Conservation (phyloP, 2,329 filamentous ascomycete species). For the Botrytis deweyae region DNA sequence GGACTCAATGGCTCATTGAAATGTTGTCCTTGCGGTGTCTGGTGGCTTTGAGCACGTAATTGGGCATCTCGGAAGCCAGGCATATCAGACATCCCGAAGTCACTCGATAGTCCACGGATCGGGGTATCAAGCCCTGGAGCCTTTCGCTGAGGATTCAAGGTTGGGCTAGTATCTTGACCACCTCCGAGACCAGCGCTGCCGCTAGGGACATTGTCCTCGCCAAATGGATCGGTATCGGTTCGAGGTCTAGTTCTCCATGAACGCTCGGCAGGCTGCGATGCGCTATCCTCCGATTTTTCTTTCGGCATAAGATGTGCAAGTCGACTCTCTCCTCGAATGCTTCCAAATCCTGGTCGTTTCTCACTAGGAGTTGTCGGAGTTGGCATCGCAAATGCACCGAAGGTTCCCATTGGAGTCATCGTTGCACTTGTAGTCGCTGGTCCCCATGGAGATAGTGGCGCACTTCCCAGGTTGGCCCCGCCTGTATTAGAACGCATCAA, state of each 20-base stretch:
- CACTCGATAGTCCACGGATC: constrained; percentile 46
- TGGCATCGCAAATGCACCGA: constrained; percentile 82
- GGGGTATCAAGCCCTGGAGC: constrained; percentile 47
- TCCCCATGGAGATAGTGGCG: constrained; percentile 49
- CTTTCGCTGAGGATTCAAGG: constrained; percentile 45
- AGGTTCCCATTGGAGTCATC: constrained; percentile 75
- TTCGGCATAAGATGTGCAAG: constrained; percentile 84
- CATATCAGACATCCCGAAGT: constrained; percentile 63
- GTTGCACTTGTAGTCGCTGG: constrained; percentile 53
- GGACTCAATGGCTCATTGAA: constrained; percentile 77
- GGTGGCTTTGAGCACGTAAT: constrained; percentile 44
- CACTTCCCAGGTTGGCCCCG: constrained; percentile 47
- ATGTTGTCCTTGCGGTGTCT: constrained; percentile 41
- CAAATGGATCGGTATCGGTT: constrained; percentile 74
- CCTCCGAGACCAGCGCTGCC: constrained; percentile 74
- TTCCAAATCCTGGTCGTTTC: constrained; percentile 68
- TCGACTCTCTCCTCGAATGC: constrained; percentile 72
- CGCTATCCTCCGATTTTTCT: constrained; percentile 66
- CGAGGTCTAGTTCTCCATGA: constrained; percentile 61
- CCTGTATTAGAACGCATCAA: constrained; percentile 56
- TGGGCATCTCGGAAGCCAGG: constrained; percentile 58
- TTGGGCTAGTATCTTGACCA: constrained; percentile 66
- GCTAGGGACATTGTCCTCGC: constrained; percentile 59
- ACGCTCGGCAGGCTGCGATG: constrained; percentile 52
- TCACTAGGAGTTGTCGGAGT: constrained; percentile 60